These are phyloP conservation scores for Pythium dissotocum DNA, from an alignment of 352 stramenopile genomes.

Conservation along the genomic window DNA sequence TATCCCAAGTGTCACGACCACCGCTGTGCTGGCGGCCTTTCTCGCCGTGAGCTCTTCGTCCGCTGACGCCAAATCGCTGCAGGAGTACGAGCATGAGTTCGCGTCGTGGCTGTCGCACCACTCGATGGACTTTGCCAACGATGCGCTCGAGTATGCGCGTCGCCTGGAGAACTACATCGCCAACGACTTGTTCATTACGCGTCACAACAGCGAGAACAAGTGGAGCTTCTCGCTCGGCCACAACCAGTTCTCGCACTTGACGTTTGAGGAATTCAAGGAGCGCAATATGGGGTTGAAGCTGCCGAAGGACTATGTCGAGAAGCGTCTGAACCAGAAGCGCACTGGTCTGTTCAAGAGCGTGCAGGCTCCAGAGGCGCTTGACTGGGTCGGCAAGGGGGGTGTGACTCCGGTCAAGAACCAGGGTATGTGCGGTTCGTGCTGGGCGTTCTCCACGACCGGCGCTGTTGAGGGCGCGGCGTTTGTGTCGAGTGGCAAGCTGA, in stretches of 20 bases:
- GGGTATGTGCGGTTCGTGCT: slow-evolving; percentile 95
- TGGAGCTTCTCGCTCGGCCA: slow-evolving; percentile 89
- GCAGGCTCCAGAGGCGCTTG: slow-evolving; percentile 78
- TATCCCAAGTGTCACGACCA: neutral
- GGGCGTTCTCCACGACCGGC: slow-evolving; percentile 97
- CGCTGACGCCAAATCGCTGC: slow-evolving; percentile 49
- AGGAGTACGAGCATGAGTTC: slow-evolving; percentile 77
- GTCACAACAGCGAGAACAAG: slow-evolving; percentile 79
- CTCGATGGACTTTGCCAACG: slow-evolving; percentile 43
- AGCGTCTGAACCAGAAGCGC: slow-evolving; percentile 47
- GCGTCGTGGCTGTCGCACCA: slow-evolving; percentile 61
- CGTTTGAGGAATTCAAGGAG: slow-evolving; percentile 93
- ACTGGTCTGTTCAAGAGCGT: slow-evolving; percentile 31
- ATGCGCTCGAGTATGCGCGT: slow-evolving; percentile 69
- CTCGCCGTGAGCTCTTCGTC: slow-evolving; percentile 33
- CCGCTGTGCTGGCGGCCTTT: slow-evolving; percentile 20
- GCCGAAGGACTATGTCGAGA: slow-evolving; percentile 58
- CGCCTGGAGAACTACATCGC: slow-evolving; percentile 78
- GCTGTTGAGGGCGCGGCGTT: slow-evolving; percentile 97
- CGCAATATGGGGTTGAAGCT: slow-evolving; percentile 58
- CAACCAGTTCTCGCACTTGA: slow-evolving; percentile 96
- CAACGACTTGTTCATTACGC: slow-evolving; percentile 87
- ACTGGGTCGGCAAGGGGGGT: slow-evolving; percentile 95
- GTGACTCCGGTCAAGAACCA: slow-evolving; percentile 98
- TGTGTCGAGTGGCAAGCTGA: slow-evolving; percentile 90